Evolutionary conservation across 306 rosid species (phyloP), one percentile per base, ranked within the genome.

Genomic region (Cucumis hystrix): DNA sequence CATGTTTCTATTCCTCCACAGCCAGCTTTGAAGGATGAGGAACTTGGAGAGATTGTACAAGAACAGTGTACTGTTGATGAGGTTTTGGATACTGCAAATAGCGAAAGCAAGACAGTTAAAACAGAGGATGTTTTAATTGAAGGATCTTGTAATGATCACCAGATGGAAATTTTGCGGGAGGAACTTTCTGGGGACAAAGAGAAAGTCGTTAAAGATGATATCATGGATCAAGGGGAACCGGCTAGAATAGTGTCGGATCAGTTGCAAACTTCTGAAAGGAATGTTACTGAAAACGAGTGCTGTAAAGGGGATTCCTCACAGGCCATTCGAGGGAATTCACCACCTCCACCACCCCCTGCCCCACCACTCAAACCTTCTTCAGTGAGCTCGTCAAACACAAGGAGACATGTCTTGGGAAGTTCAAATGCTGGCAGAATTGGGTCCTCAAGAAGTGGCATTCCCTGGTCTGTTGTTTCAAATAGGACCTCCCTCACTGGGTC

Each of bases 291-390:
- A 23, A 73, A 49, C 56, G 92, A 82, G 80, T 87, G 78, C 43
- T 68, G 68, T 20, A 60, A 62, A 63, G 88, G 79, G 73, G 85
- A 68, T 83, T 58, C 86, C 75, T 52, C 80, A 1, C 55, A 43
- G 35, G 41, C 74, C 71, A 62, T 60, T 79, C 76, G 69, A 35
- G 90, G 81, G 51, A 49, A 84, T 76, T 84, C 96, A 7, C 97
- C 99, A 47, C 97, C 99, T 4, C 97, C 97, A 0, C 97, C 97
- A 0, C 98, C 98, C 47, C 98, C 97, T 25, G 93, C 89, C 83
- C 98, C 97, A 30, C 98, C 99, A 11, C 91, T 91, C 0, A 92
- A 83, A 81, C 90, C 92, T 76, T 83, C 85, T 0, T 83, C 82
- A 3, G 47, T 81, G 65, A 91, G 85, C 87, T 80, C 87, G 18